A percentile compares a stretch with the other conserved stretches of the same genome.
Conservation (phyloP, 2,329 filamentous ascomycete species). For the Amauroascus verrucosus region DNA sequence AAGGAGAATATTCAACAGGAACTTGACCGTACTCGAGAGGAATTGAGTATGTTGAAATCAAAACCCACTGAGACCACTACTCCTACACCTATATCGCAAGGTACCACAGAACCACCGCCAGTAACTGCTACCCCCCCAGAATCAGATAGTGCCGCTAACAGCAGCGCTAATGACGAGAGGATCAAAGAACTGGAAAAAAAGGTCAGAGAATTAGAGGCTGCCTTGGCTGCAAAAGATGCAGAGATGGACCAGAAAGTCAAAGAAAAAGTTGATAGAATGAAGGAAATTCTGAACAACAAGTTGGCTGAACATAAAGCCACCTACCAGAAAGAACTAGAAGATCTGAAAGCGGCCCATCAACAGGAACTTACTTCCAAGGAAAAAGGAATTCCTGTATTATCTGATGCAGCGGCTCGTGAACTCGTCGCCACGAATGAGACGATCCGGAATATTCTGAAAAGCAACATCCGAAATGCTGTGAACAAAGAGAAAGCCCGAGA, state of each 20-base stretch:
- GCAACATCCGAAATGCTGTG: conserved; percentile 48
- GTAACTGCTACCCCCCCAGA: conserved; percentile 23
- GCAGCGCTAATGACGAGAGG: conserved; percentile 43
- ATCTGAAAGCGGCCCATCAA: conserved; percentile 38
- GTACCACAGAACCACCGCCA: conserved; percentile 38
- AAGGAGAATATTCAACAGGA: conserved; percentile 60
- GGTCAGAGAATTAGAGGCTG: conserved; percentile 44
- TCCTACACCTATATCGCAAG: conserved; percentile 35
- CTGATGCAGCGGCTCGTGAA: conserved; percentile 42
- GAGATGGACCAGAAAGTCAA: conserved; percentile 43
- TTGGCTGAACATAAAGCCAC: conserved; percentile 46
- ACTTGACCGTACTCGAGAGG: conserved; percentile 51
- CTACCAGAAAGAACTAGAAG: conserved; percentile 42
- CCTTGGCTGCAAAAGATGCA: conserved; percentile 42
- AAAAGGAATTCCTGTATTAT: conserved; percentile 31
- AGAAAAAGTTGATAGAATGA: conserved; percentile 47
- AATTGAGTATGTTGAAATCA: conserved; percentile 40
- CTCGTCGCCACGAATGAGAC: conserved; percentile 42
- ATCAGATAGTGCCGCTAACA: conserved; percentile 16
- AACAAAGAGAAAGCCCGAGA: conserved; percentile 30
- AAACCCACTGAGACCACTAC: conserved; percentile 44
- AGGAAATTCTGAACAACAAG: conserved; percentile 60
- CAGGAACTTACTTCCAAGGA: conserved; percentile 33
- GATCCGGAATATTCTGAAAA: conserved; percentile 42
- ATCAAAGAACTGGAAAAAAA: conserved; percentile 53